These are phyloP conservation scores for Myrmaecium sp. DNA, from an alignment of 2,329 filamentous ascomycete genomes.

Conservation along the genomic window DNA sequence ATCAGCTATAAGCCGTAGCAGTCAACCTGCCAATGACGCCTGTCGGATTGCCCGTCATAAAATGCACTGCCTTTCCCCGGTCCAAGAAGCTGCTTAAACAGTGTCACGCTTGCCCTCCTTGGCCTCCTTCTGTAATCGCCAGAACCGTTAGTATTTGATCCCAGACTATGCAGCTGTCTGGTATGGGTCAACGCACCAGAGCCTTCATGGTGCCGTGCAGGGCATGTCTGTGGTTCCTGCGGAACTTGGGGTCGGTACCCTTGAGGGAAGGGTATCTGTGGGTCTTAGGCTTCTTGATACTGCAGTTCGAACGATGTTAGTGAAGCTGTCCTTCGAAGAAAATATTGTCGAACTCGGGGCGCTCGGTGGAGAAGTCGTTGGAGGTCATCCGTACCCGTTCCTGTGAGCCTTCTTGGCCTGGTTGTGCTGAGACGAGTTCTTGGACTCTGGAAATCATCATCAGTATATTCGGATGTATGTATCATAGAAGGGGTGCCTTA, in stretches of 20 bases:
- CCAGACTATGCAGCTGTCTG: constrained; percentile 1
- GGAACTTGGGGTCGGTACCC: constrained; percentile 98
- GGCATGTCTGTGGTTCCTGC: constrained; percentile 98
- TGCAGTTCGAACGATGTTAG: constrained; percentile 22
- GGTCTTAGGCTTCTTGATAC: constrained; percentile 99
- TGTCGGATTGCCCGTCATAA: constrained; percentile 22
- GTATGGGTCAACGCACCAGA: constrained; percentile 48
- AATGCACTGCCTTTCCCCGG: constrained; percentile 17
- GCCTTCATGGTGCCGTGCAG: constrained; percentile 98
- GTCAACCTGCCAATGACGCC: constrained; percentile 25
- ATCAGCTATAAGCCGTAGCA: constrained; percentile 19
- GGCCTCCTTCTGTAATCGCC: constrained; percentile 65
- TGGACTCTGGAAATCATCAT: constrained; percentile 54
- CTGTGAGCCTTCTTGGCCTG: constrained; percentile 96
- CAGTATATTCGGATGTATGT: constrained; percentile 6
- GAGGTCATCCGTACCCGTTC: constrained; percentile 63
- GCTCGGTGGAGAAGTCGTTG: background rate
- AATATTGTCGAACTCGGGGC: background rate
- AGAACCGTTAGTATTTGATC: constrained; percentile 2
- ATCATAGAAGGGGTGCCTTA: constrained; percentile 27
- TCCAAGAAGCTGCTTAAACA: constrained; percentile 41
- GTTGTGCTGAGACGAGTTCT: constrained; percentile 99
- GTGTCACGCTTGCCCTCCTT: constrained; percentile 88
- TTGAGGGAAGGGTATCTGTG: constrained; percentile 97
- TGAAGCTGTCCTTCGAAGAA: constrained; percentile 1